Evolutionary conservation across 2,329 filamentous ascomycete species (phyloP).

Genomic region (Beauveria australis): DNA sequence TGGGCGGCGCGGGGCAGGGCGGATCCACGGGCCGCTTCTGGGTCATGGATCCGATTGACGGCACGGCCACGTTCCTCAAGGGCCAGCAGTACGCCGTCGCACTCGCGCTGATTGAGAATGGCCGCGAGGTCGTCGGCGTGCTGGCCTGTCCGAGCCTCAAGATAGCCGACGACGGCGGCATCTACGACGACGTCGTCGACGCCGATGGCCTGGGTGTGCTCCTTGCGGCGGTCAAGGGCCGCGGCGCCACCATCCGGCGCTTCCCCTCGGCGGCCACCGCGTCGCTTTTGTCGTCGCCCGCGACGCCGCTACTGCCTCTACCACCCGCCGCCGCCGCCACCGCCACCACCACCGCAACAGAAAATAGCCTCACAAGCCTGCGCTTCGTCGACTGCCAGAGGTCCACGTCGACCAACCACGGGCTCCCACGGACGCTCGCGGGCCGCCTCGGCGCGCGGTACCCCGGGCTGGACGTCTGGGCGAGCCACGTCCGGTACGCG

Average conservation of each 20-base stretch:
- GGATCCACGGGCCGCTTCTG: constrained; percentile 38
- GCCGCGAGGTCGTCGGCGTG: constrained; percentile 48
- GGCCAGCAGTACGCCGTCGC: constrained; percentile 57
- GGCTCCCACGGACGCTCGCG: constrained; percentile 24
- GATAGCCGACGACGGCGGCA: constrained; percentile 25
- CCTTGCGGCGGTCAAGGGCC: constrained; percentile 25
- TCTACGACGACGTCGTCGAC: constrained; percentile 26
- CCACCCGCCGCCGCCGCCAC: no score
- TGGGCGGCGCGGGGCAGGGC: constrained; percentile 37
- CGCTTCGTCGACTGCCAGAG: constrained; percentile 27
- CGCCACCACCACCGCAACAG: constrained; percentile 14
- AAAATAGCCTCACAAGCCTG: constrained; percentile 12
- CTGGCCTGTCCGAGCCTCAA: constrained; percentile 53
- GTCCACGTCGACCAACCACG: constrained; percentile 24
- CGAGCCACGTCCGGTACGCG: constrained; percentile 32
- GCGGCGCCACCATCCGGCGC: constrained; percentile 22
- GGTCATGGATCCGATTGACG: constrained; percentile 59
- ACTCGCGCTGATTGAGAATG: constrained; percentile 49
- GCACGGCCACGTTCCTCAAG: constrained; percentile 52
- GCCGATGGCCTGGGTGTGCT: constrained; percentile 27
- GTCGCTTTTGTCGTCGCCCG: constrained; percentile 16
- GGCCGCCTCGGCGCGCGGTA: constrained; percentile 22
- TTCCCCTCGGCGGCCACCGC: constrained; percentile 14
- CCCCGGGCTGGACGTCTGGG: constrained; percentile 31
- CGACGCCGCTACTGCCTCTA: constrained; percentile 17